phyloP scores from a whole-genome alignment of 129 eudicot genomes.

The Helichrysum umbraculigerum region DNA sequence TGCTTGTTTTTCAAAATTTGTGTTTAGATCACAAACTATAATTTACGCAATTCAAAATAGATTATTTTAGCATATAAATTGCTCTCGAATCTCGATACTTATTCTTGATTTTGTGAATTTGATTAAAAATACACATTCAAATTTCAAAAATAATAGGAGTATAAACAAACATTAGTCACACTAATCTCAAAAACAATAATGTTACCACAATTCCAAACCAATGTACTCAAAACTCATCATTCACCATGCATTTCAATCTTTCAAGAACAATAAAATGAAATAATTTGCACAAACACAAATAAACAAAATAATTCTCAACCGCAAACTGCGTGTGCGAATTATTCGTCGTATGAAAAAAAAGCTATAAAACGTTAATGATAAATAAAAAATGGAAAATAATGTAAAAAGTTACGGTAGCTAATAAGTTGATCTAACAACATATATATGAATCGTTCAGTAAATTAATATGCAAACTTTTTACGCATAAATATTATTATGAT shows the following conservation, averaged over 20 bases:
- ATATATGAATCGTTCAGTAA: neutral
- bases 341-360: too few species aligned
- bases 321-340: too few species aligned
- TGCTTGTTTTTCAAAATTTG: neutral
- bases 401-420: too few species aligned
- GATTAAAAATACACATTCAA: conserved; percentile 8
- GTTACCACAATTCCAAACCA: neutral
- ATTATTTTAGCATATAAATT: neutral
- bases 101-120: conserved; percentile 13
- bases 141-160: conserved; percentile 8
- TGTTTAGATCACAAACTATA: neutral
- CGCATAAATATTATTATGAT: neutral
- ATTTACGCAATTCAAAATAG: neutral
- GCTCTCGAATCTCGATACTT: conserved; percentile 16
- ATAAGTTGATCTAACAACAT: neutral
- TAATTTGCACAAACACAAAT: neutral
- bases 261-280: neutral
- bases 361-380: too few species aligned
- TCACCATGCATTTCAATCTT: conserved; percentile 14
- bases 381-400: too few species aligned
- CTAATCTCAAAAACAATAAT: neutral
- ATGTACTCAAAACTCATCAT: neutral
- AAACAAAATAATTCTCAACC: too few species aligned
- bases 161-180: conserved; percentile 2
- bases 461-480: too few species aligned